Evolutionary conservation across 2,329 filamentous ascomycete genomes (phyloP).

Genomic region (Beauveria rudraprayagi): DNA sequence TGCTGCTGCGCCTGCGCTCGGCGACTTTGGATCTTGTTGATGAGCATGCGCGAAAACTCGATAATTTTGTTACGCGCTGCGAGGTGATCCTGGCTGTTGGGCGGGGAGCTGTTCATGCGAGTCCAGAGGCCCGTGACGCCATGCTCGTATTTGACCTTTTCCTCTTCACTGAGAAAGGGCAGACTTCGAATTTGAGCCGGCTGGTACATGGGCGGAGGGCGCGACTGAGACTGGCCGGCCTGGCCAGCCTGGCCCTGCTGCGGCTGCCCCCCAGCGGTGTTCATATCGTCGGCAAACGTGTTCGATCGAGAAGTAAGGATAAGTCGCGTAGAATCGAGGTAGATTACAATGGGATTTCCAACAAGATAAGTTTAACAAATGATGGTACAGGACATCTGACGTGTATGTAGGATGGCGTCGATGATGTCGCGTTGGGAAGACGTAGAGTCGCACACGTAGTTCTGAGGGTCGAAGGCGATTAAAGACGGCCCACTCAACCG

Average conservation of each 20-base stretch:
- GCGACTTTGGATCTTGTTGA: slow-evolving; percentile 40
- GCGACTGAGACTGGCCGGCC: slow-evolving; percentile 18
- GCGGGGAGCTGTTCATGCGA: slow-evolving; percentile 39
- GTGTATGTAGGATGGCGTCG: not conserved
- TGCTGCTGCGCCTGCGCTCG: slow-evolving; percentile 28
- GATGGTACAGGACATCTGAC: not conserved
- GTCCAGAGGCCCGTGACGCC: slow-evolving; percentile 48
- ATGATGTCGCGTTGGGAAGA: not conserved
- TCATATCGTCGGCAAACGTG: slow-evolving; percentile 15
- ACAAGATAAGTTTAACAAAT: not conserved
- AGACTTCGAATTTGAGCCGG: slow-evolving; percentile 45
- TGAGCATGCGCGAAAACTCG: slow-evolving; percentile 53
- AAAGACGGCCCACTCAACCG: not conserved
- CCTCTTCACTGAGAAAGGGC: slow-evolving; percentile 42
- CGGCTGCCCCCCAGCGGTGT: slow-evolving; percentile 18
- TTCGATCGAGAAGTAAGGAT: not conserved
- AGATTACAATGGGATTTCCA: not conserved
- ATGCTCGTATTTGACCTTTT: slow-evolving; percentile 51
- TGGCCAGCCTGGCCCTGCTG: slow-evolving; percentile 18
- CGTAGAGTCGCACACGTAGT: not conserved
- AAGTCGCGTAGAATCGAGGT: not conserved
- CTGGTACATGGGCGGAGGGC: slow-evolving; percentile 36
- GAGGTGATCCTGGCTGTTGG: slow-evolving; percentile 40
- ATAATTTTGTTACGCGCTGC: slow-evolving; percentile 48
- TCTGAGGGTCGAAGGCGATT: not conserved